Percentiles rank a stretch among this genome's conserved stretches.
These are phyloP conservation scores for Peronospora farinosa DNA, from an alignment of 352 stramenopile species.

Conservation along the genomic window DNA sequence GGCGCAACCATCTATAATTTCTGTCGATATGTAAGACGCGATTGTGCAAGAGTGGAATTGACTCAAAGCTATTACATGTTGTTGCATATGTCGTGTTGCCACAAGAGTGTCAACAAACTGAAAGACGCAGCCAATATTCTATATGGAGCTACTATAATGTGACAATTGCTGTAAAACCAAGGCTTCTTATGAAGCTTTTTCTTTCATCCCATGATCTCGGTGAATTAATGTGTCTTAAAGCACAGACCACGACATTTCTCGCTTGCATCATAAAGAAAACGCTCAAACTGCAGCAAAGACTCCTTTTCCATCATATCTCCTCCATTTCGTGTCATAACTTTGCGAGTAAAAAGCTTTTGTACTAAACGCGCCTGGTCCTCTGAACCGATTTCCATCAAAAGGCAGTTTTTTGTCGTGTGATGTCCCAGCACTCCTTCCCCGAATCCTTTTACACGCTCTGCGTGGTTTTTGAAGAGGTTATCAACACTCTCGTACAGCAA, in stretches of 20 bases:
- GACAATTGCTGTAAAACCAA: too few relatives aligned
- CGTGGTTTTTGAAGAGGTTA: constrained; percentile 26
- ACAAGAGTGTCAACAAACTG: too few relatives aligned
- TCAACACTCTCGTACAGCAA: constrained; percentile 29
- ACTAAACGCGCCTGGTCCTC: constrained; percentile 45
- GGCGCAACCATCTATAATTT: too few relatives aligned
- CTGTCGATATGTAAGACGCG: too few relatives aligned
- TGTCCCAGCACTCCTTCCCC: not conserved
- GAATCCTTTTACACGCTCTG: not conserved
- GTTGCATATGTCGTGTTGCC: too few relatives aligned
- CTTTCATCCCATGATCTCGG: not conserved
- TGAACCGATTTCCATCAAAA: constrained; percentile 61
- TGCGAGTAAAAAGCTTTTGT: constrained; percentile 30
- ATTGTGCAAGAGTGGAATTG: too few relatives aligned
- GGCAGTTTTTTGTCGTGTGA: constrained; percentile 7
- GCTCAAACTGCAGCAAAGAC: constrained; percentile 23
- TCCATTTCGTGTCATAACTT: not conserved
- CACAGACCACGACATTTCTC: constrained; percentile 32
- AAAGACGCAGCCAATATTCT: too few relatives aligned
- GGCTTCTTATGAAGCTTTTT: not conserved
- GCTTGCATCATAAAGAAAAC: constrained; percentile 36
- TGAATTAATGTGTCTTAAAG: not conserved
- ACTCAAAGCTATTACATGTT: too few relatives aligned
- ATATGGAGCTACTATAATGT: too few relatives aligned
- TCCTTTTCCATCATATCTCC: not conserved